A percentile compares a stretch with the other conserved stretches of the same genome.
Conservation (phyloP, 352 stramenopile genomes). For the Pythium myriotylum region DNA sequence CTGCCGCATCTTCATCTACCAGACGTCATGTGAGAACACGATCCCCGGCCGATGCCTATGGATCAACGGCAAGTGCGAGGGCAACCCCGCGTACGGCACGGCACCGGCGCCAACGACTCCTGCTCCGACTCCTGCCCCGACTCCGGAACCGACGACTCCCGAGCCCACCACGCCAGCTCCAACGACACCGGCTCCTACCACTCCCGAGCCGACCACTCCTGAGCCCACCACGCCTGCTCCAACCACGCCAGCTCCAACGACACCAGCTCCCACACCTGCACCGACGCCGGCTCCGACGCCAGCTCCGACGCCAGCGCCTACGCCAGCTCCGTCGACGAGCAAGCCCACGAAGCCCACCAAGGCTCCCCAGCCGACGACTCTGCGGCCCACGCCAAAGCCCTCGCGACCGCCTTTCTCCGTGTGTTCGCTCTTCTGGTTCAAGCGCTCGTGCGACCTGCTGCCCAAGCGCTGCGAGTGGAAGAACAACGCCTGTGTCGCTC, state of each 20-base stretch:
- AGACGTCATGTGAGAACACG: slow-evolving; percentile 13
- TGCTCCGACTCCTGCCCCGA: neutral
- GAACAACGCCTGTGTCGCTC: slow-evolving; percentile 1
- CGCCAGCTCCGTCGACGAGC: neutral
- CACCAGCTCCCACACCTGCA: neutral
- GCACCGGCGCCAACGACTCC: slow-evolving; percentile 3
- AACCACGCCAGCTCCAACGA: too few relatives aligned
- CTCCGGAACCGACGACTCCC: slow-evolving; percentile 5
- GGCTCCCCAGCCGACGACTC: neutral
- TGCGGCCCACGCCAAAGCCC: neutral
- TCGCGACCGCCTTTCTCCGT: slow-evolving; percentile 1
- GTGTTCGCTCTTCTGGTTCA: slow-evolving; percentile 14
- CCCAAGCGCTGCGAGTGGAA: slow-evolving; percentile 10
- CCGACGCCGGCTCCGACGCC: slow-evolving; percentile 3
- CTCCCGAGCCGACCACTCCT: too few relatives aligned
- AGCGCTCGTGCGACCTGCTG: slow-evolving; percentile 9
- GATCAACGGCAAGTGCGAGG: slow-evolving; percentile 11
- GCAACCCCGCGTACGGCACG: slow-evolving; percentile 3
- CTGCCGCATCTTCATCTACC: slow-evolving; percentile 19
- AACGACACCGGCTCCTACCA: too few relatives aligned
- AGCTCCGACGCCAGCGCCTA: slow-evolving; percentile 1
- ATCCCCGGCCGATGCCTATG: slow-evolving; percentile 15
- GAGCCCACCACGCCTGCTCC: too few relatives aligned
- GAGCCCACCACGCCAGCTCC: slow-evolving; percentile 9
- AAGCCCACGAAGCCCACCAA: slow-evolving; percentile 6